Percentiles rank a stretch among this genome's conserved stretches.
Evolutionary conservation across 768 basidiomycete genomes (phyloP).

Genomic region (Neoboletus subvelutipes): DNA sequence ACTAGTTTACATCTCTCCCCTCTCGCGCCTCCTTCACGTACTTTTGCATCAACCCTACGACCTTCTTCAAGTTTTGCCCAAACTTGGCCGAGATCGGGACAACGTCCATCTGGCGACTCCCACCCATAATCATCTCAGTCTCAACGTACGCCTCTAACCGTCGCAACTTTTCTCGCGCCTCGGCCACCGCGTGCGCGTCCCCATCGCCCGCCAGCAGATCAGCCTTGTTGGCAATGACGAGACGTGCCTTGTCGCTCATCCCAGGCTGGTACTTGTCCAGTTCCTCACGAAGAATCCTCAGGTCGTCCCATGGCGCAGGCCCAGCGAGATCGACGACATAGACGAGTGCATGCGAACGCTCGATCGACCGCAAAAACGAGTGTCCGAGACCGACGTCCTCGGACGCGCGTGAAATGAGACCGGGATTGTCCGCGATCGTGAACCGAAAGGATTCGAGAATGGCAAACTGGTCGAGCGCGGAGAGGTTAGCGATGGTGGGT

Average conservation of each 20-base stretch:
- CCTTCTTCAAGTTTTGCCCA: slow-evolving; percentile 72
- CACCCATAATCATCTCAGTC: slow-evolving; percentile 38
- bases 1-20: not conserved
- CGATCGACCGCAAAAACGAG: slow-evolving; percentile 89
- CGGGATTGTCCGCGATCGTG: slow-evolving; percentile 97
- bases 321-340: slow-evolving; percentile 90
- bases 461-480: slow-evolving; percentile 48
- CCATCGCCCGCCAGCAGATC: slow-evolving; percentile 66
- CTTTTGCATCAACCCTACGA: slow-evolving; percentile 64
- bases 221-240: slow-evolving; percentile 95
- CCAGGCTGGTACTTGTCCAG: slow-evolving; percentile 79
- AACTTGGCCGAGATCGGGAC: slow-evolving; percentile 86
- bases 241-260: slow-evolving; percentile 70
- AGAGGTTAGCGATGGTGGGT: slow-evolving; percentile 5
- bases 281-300: slow-evolving; percentile 73
- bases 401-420: slow-evolving; percentile 80
- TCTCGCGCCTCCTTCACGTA: slow-evolving; percentile 58
- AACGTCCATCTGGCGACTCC: slow-evolving; percentile 51
- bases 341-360: slow-evolving; percentile 84
- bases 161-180: slow-evolving; percentile 56
- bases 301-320: slow-evolving; percentile 74
- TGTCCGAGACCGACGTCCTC: slow-evolving; percentile 92
- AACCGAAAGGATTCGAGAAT: slow-evolving; percentile 79
- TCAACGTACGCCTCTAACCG: slow-evolving; percentile 57
- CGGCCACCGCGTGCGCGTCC: slow-evolving; percentile 46